These are phyloP conservation scores for Dioscorea cayenensis DNA, from an alignment of 116 monocot genomes.

Conservation along the genomic window DNA sequence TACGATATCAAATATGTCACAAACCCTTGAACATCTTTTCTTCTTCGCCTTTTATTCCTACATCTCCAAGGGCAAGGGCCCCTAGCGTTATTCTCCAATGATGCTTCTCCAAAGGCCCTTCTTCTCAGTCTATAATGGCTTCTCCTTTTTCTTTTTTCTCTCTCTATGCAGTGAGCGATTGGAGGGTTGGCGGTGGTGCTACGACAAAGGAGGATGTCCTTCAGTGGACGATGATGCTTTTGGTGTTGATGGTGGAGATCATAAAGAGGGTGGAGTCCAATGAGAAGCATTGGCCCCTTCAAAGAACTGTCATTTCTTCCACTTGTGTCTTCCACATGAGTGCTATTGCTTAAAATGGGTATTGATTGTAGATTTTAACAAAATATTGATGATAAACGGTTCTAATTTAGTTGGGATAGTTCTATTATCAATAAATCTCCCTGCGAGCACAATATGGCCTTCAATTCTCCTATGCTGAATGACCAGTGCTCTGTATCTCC, in stretches of 20 bases:
- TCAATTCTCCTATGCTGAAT: no score
- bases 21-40: background rate
- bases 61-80: background rate
- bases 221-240: conserved; percentile 50
- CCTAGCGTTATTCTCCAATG: background rate
- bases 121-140: background rate
- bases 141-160: background rate
- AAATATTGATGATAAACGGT: no score
- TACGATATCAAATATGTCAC: background rate
- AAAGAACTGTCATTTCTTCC: conserved; percentile 48
- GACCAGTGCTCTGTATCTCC: conserved; percentile 17
- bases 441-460: no score
- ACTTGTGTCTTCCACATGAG: conserved; percentile 48
- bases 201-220: conserved; percentile 19
- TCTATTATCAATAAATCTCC: no score
- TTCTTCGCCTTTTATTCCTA: background rate
- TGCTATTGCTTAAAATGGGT: no score
- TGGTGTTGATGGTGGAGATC: conserved; percentile 72
- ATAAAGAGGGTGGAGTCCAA: conserved; percentile 49
- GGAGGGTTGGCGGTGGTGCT: conserved; percentile 4
- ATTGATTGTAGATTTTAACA: no score
- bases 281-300: conserved; percentile 49
- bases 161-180: background rate
- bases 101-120: conserved; percentile 4
- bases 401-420: no score